Conservation (phyloP, 495 filamentous ascomycete genomes). For the Talaromyces liani region DNA sequence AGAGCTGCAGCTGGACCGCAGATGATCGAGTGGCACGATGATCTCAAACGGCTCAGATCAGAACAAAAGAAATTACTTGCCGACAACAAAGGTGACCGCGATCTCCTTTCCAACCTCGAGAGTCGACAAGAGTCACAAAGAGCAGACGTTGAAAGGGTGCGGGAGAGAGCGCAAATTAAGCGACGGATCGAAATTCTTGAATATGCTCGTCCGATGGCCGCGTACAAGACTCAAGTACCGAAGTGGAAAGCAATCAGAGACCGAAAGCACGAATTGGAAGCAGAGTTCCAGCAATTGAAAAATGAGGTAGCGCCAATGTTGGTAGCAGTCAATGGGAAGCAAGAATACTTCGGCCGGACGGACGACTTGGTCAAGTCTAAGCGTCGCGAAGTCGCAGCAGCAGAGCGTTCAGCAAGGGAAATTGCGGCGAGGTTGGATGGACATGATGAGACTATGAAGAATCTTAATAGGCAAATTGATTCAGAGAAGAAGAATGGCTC, state of each 20-base stretch:
- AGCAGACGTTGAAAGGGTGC: slow-evolving; percentile 76
- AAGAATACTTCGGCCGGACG: slow-evolving; percentile 47
- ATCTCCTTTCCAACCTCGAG: slow-evolving; percentile 57
- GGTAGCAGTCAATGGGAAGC: slow-evolving; percentile 55
- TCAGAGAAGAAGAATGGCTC: slow-evolving; percentile 48
- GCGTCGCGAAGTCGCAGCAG: slow-evolving; percentile 38
- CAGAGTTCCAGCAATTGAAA: slow-evolving; percentile 49
- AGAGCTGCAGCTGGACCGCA: slow-evolving; percentile 74
- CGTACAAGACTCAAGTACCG: slow-evolving; percentile 42
- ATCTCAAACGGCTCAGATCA: slow-evolving; percentile 61
- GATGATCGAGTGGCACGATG: slow-evolving; percentile 71
- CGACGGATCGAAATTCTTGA: slow-evolving; percentile 59
- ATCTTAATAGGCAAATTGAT: slow-evolving; percentile 45
- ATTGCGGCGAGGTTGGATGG: slow-evolving; percentile 41
- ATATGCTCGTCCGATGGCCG: slow-evolving; percentile 53
- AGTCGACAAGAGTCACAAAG: slow-evolving; percentile 68
- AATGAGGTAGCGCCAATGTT: slow-evolving; percentile 59
- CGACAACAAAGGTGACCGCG: slow-evolving; percentile 50
- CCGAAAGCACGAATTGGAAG: slow-evolving; percentile 35
- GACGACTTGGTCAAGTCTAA: slow-evolving; percentile 43
- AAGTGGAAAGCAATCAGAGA: slow-evolving; percentile 36
- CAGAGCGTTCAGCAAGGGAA: slow-evolving; percentile 46
- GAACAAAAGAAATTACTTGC: slow-evolving; percentile 59
- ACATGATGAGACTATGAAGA: slow-evolving; percentile 45
- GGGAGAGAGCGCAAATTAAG: slow-evolving; percentile 63